Conservation (phyloP, 2,329 filamentous ascomycete genomes). For the Penicillium sp. region DNA sequence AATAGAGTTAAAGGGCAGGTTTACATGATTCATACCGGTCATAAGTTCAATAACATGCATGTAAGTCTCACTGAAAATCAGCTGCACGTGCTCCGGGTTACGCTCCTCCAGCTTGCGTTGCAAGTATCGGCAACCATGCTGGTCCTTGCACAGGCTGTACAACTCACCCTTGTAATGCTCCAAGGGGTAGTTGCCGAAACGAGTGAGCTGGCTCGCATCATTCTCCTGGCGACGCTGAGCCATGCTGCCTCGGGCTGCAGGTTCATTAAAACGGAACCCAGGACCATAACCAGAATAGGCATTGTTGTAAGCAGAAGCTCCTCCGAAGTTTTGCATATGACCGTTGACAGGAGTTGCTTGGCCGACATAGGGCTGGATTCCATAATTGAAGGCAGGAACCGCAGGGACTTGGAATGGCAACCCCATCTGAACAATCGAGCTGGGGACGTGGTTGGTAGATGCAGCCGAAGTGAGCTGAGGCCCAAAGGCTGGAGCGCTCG, state of each 20-base stretch:
- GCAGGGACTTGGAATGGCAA: constrained; percentile 34
- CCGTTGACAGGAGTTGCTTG: constrained; percentile 38
- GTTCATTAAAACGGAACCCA: constrained; percentile 64
- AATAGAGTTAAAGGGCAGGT: neutral
- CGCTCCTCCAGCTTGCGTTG: constrained; percentile 97
- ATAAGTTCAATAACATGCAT: constrained; percentile 94
- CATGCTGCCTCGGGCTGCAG: constrained; percentile 71
- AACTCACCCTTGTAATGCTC: constrained; percentile 80
- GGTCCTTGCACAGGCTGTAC: constrained; percentile 91
- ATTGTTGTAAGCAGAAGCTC: constrained; percentile 53
- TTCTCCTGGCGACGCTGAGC: constrained; percentile 57
- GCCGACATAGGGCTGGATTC: constrained; percentile 56
- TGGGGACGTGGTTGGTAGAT: constrained; percentile 27
- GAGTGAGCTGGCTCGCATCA: constrained; percentile 62
- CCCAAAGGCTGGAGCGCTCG: constrained; percentile 75
- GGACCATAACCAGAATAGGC: constrained; percentile 48
- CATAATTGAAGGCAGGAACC: constrained; percentile 50
- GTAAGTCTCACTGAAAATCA: constrained; percentile 93
- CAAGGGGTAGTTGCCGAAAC: constrained; percentile 78
- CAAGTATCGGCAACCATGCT: constrained; percentile 93
- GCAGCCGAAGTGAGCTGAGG: constrained; percentile 52
- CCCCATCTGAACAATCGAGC: constrained; percentile 30
- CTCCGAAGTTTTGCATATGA: constrained; percentile 42
- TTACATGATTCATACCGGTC: constrained; percentile 59
- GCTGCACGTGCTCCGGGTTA: constrained; percentile 75